Evolutionary conservation across 192 early-diverging fungal genomes (phyloP).

Genomic region (Linnemannia elongata): DNA sequence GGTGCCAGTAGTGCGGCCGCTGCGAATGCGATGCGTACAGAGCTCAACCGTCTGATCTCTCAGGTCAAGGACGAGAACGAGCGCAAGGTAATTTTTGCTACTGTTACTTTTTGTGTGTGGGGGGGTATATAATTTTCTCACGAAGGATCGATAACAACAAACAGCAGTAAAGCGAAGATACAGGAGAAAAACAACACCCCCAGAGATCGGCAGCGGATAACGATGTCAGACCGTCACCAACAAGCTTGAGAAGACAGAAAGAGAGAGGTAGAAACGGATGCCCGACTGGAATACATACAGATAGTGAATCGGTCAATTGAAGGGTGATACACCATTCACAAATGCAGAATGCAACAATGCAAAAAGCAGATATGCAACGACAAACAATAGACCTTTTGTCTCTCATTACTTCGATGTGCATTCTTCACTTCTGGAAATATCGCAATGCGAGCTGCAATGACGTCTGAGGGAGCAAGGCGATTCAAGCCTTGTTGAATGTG

Average conservation of each 20-base stretch:
- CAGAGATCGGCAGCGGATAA: too few species aligned
- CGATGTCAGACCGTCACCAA: too few species aligned
- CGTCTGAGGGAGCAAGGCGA: not conserved
- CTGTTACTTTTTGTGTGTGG: not conserved
- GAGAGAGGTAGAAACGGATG: not conserved
- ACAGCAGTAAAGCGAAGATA: too few species aligned
- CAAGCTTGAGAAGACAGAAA: not conserved
- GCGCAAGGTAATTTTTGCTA: conserved; percentile 62
- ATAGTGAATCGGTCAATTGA: not conserved
- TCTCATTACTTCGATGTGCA: not conserved
- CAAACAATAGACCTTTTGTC: not conserved
- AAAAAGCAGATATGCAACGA: too few species aligned
- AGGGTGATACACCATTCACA: not conserved
- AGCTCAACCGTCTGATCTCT: conserved; percentile 74
- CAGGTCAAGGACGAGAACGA: conserved; percentile 69
- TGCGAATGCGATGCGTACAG: conserved; percentile 81
- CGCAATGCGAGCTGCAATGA: not conserved
- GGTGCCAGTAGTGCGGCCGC: conserved; percentile 70
- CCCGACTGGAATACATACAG: not conserved
- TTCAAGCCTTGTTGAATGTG: not conserved
- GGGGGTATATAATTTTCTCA: too few species aligned
- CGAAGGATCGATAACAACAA: too few species aligned
- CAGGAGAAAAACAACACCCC: too few species aligned
- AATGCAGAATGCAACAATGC: not conserved
- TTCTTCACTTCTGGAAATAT: not conserved